Percentiles rank a stretch among this genome's conserved stretches.
These are phyloP conservation scores for Ogataea methylovora DNA, from an alignment of 805 yeast genomes.

Conservation along the genomic window DNA sequence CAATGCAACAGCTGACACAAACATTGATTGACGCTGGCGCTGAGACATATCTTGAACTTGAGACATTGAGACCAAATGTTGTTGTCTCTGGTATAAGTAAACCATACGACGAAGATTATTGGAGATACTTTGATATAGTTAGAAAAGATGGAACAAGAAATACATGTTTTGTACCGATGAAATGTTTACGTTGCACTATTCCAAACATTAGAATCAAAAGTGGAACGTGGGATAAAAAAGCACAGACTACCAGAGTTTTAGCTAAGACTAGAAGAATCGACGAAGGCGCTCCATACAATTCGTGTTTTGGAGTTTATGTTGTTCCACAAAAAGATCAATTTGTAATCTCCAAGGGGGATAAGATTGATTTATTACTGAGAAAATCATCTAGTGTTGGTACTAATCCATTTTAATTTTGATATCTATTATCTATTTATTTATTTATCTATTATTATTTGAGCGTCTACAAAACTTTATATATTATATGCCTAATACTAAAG, in stretches of 20 bases:
- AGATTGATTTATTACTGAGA: conserved; percentile 14
- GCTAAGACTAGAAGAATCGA: conserved; percentile 22
- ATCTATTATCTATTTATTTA: no score
- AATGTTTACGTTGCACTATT: conserved; percentile 21
- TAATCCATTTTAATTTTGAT: conserved; percentile 14
- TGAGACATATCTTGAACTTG: conserved; percentile 7
- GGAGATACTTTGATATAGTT: conserved; percentile 15
- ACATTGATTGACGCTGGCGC: conserved; percentile 7
- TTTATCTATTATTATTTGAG: no score
- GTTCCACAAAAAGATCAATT: conserved; percentile 16
- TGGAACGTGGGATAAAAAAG: conserved; percentile 17
- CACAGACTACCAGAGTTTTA: conserved; percentile 15
- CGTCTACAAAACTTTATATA: no score
- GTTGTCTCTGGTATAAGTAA: conserved; percentile 9
- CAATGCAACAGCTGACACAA: conserved; percentile 8
- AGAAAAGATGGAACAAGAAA: conserved; percentile 4
- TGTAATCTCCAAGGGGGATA: conserved; percentile 16
- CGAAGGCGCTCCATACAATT: conserved; percentile 14
- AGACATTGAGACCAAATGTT: conserved; percentile 21
- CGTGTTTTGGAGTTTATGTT: conserved; percentile 22
- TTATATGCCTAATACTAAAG: neutral
- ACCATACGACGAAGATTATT: conserved; percentile 22
- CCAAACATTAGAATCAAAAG: conserved; percentile 17
- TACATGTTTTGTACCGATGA: conserved; percentile 15
- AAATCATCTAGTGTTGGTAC: conserved; percentile 9